These are phyloP conservation scores for Dalbergia cochinchinensis DNA, from an alignment of 306 rosid genomes.

Conservation along the genomic window DNA sequence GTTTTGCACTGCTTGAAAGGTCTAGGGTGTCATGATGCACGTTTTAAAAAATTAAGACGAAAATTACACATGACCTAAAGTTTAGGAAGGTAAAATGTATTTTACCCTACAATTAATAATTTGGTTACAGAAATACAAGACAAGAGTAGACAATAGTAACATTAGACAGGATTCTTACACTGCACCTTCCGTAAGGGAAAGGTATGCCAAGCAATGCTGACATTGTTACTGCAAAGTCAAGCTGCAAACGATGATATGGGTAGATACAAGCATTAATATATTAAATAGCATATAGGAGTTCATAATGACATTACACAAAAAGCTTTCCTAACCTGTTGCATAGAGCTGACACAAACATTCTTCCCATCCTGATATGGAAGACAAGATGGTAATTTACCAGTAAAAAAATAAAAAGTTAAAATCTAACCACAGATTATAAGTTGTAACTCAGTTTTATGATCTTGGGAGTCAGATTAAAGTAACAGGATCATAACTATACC, in stretches of 20 bases:
- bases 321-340: constrained; percentile 84
- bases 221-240: constrained; percentile 93
- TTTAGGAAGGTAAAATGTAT: too few species aligned
- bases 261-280: constrained; percentile 43
- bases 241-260: constrained; percentile 68
- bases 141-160: constrained; percentile 32
- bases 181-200: constrained; percentile 98
- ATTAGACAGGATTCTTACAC: constrained; percentile 73
- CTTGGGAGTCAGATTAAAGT: constrained; percentile 32
- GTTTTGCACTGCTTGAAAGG: too few species aligned
- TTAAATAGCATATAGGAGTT: constrained; percentile 17
- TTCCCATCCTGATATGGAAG: constrained; percentile 66
- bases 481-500: constrained; percentile 16
- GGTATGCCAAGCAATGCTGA: constrained; percentile 93
- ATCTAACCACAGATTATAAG: background rate
- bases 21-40: too few species aligned
- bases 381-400: constrained; percentile 33
- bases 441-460: constrained; percentile 21
- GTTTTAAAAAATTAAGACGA: too few species aligned
- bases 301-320: constrained; percentile 29
- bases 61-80: too few species aligned
- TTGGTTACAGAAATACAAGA: constrained; percentile 28
- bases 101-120: constrained; percentile 2
- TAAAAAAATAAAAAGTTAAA: constrained; percentile 17
- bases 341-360: constrained; percentile 69